Conservation (phyloP, 108 stramenopile species). For the Cyclotella cryptica region DNA sequence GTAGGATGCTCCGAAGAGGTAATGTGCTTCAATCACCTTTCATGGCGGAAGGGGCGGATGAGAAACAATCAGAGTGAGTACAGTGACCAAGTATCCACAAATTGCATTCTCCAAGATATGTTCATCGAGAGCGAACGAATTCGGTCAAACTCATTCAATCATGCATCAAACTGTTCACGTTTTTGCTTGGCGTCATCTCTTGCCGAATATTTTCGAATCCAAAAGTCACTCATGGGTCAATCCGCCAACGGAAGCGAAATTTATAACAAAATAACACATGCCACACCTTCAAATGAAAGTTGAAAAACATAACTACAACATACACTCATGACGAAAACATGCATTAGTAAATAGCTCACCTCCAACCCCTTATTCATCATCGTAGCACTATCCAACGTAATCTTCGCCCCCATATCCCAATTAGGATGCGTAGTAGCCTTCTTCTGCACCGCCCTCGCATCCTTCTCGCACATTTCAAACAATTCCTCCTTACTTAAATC, state of each 20-base stretch:
- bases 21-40: conserved; percentile 97
- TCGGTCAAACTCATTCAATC: too few relatives aligned
- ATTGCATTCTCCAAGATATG: not conserved
- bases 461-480: conserved; percentile 81
- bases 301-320: not conserved
- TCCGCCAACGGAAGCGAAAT: too few relatives aligned
- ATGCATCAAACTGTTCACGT: too few relatives aligned
- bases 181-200: too few relatives aligned
- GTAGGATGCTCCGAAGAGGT: conserved; percentile 96
- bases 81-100: not conserved
- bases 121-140: not conserved
- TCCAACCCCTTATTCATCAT: conserved; percentile 99
- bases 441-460: conserved; percentile 83
- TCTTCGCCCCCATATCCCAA: conserved; percentile 95
- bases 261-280: too few relatives aligned
- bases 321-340: not conserved
- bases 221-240: too few relatives aligned
- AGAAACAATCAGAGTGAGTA: not conserved
- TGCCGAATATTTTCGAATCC: too few relatives aligned
- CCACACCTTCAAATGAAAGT: too few relatives aligned
- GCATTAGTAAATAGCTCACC: conserved; percentile 53
- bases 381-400: conserved; percentile 96
- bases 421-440: conserved; percentile 98
- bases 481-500: conserved; percentile 94
- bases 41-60: not conserved